Evolutionary conservation across 371 early-diverging fungal species (phyloP), one percentile per base, ranked within the genome.

Genomic region (Zychaea mexicana): DNA sequence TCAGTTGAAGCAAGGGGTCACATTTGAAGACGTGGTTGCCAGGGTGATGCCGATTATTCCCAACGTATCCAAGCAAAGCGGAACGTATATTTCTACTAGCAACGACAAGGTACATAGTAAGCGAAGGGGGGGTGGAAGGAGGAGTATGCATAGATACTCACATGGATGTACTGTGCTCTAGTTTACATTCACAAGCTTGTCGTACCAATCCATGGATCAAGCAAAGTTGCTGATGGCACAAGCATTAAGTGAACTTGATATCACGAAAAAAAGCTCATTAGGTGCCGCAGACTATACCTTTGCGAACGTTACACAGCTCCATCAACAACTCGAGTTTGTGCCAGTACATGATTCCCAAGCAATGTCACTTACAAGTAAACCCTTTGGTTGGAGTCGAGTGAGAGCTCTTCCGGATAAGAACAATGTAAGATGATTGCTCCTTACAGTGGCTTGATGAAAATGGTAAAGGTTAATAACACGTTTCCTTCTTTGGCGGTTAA

Each of bases 361-460:
- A 2, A 77, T 79, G 73, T 57, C 75, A 26, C 30, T 71, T 0
- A 62, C 65, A 36, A 49, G 60, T 17, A 68, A 60, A 57, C 38
- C 61, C 3, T 39, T 67, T 49, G 66, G 71, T 10, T 79, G 80
- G 80, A 71, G 68, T 52, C 68, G 70, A 52, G 19, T 76, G 56
- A 21, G 2, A 10, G 19, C 15, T 39, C 6, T 45, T 33, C n/a
- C 39, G 13, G 19, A 22, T 32, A 10, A 32, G 17, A 58, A 26
- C 27, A 19, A 58, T 24, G 59, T 58, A 58, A 57, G n/a, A n/a
- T n/a, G n/a, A n/a, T n/a, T n/a, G n/a, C n/a, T n/a, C n/a, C n/a
- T n/a, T n/a, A n/a, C n/a, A n/a, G n/a, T n/a, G n/a, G n/a, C n/a
- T n/a, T n/a, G n/a, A n/a, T n/a, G n/a, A n/a, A n/a, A n/a, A n/a